Evolutionary conservation across 2,329 filamentous ascomycete genomes (phyloP), one percentile per base, ranked within the genome.

Genomic region (Hirsutella thompsonii): DNA sequence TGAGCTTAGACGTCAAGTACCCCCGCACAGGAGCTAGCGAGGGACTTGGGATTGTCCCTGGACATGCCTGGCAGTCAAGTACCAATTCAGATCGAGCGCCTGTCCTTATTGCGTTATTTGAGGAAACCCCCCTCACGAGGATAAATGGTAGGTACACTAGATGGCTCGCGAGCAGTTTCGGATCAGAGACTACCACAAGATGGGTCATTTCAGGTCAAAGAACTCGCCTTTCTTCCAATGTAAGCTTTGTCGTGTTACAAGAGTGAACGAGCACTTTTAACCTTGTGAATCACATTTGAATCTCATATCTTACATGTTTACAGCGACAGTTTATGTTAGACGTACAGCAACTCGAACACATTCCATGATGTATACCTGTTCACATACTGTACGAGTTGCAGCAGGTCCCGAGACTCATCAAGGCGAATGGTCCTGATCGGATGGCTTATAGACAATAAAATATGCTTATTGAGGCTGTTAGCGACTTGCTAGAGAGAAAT

Each of bases 251-350:
- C 16, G 8, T 36, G 6, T 21, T 21, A 11, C 8, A 9, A 23
- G 18, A 41, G 44, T 21, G 3, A 11, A 29, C 11, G 37, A 21
- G 14, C 16, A 16, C 21, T 4, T 55, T 69, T 60, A 57, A 74
- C 72, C 20, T 57, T 50, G 57, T 4, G 74, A 64, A 42, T 74
- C 66, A 19, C 74, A 64, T 20, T 56, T 59, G 67, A 58, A 44
- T 77, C 69, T 38, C 72, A 79, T 46, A 61, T 62, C 33, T 61
- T 55, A 45, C 70, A 79, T 20, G 68, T 62, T n/a, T 23, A 75
- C 64, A 5, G 74, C 47, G 2, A 74, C 59, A 2, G 63, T 56
- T 10, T 54, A 54, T 5, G 60, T 55, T 8, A 69, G 49, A 0
- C 52, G 49, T 41, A 67, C 55, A 6, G 51, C 47, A 1, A 54